These are phyloP conservation scores for Vanderwaltozyma polyspora DNA, from an alignment of 805 yeast genomes.

Conservation along the genomic window DNA sequence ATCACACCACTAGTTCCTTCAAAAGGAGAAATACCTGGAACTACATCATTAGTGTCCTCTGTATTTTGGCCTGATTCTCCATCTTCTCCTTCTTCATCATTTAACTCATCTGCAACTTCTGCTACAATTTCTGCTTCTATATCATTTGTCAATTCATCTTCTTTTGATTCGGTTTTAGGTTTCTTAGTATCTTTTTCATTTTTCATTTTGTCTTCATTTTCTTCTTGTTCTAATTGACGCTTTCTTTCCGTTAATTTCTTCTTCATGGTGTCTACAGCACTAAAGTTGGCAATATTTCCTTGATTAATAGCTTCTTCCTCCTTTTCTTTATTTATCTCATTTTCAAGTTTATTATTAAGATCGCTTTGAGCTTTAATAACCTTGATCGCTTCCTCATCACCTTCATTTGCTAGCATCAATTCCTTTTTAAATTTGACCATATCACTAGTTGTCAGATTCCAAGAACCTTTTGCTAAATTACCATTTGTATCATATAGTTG, in stretches of 20 bases:
- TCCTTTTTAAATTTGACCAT: slow-evolving; percentile 52
- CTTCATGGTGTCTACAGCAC: slow-evolving; percentile 37
- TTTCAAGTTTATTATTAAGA: slow-evolving; percentile 16
- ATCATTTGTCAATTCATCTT: slow-evolving; percentile 10
- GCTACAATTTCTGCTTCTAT: slow-evolving; percentile 17
- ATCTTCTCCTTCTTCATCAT: slow-evolving; percentile 11
- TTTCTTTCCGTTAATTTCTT: slow-evolving; percentile 25
- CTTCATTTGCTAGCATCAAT: slow-evolving; percentile 58
- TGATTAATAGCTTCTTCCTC: slow-evolving; percentile 23
- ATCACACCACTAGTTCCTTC: slow-evolving; percentile 26
- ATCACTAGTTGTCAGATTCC: slow-evolving; percentile 56
- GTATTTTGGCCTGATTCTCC: slow-evolving; percentile 10
- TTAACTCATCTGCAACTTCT: slow-evolving; percentile 10
- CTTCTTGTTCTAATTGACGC: slow-evolving; percentile 18
- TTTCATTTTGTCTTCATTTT: slow-evolving; percentile 7
- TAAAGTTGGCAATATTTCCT: slow-evolving; percentile 31
- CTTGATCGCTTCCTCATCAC: slow-evolving; percentile 60
- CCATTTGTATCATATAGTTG: slow-evolving; percentile 73
- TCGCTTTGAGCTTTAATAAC: slow-evolving; percentile 36
- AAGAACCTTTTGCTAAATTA: slow-evolving; percentile 54
- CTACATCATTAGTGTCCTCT: not conserved
- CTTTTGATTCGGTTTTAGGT: slow-evolving; percentile 12
- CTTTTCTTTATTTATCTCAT: slow-evolving; percentile 21
- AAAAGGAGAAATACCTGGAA: slow-evolving; percentile 18
- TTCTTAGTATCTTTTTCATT: slow-evolving; percentile 8